Evolutionary conservation across 2,329 filamentous ascomycete genomes (phyloP).

Genomic region (Fusarium sublunatum): DNA sequence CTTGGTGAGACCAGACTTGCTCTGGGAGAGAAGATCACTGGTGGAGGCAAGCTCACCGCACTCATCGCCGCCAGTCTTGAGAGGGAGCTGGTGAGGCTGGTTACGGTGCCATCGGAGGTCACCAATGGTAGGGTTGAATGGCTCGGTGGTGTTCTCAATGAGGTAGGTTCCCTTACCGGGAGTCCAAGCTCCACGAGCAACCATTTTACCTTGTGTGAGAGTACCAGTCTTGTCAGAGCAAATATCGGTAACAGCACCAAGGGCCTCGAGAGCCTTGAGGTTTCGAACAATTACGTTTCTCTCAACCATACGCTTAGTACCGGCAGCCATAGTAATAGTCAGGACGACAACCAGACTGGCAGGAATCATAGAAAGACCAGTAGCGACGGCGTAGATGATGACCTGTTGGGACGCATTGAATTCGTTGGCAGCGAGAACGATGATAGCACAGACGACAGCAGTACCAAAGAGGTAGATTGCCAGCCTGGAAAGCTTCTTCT

Average conservation of each 20-base stretch:
- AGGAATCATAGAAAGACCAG: conserved; percentile 62
- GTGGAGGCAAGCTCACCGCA: conserved; percentile 43
- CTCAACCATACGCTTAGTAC: conserved; percentile 64
- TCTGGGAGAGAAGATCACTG: conserved; percentile 55
- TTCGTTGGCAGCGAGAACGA: conserved; percentile 73
- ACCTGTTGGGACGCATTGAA: conserved; percentile 67
- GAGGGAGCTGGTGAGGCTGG: conserved; percentile 55
- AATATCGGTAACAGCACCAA: conserved; percentile 70
- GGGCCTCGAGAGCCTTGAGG: conserved; percentile 65
- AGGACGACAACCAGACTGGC: conserved; percentile 63
- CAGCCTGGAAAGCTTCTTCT: conserved; percentile 74
- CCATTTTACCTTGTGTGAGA: conserved; percentile 72
- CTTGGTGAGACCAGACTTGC: conserved; percentile 57
- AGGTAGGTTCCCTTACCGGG: conserved; percentile 67
- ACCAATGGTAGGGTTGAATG: conserved; percentile 67
- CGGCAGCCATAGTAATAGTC: conserved; percentile 69
- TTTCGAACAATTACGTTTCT: conserved; percentile 65
- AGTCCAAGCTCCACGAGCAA: conserved; percentile 69
- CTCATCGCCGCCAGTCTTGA: conserved; percentile 46
- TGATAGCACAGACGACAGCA: conserved; percentile 75
- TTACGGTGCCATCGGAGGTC: conserved; percentile 56
- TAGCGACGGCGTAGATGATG: conserved; percentile 65
- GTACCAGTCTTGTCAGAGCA: conserved; percentile 70
- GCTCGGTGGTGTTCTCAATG: conserved; percentile 65
- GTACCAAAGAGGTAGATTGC: conserved; percentile 74